Percentiles rank a stretch among this genome's conserved stretches.
Evolutionary conservation across 306 rosid genomes (phyloP).

Genomic region (Cucumis sativus): DNA sequence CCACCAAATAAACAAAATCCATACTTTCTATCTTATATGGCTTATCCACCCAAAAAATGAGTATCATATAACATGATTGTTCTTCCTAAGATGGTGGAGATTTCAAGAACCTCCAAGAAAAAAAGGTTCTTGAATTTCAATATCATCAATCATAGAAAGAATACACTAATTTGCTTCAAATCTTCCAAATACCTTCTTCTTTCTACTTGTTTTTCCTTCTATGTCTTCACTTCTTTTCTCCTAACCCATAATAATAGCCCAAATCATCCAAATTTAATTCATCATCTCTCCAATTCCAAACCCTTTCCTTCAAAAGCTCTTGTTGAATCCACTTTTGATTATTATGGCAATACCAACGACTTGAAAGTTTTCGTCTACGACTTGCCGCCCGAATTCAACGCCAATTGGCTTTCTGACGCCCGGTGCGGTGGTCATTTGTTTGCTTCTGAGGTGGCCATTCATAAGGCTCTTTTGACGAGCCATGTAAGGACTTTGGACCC

Average conservation of each 20-base stretch:
- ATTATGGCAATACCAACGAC: conserved; percentile 9
- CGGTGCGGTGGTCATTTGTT: conserved; percentile 56
- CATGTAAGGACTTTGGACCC: conserved; percentile 46
- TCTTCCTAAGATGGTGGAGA: not conserved
- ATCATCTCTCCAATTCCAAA: not conserved
- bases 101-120: not conserved
- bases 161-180: conserved; percentile 14
- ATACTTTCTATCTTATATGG: not conserved
- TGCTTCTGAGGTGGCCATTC: conserved; percentile 78
- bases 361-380: conserved; percentile 58
- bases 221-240: conserved; percentile 63
- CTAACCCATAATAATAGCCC: conserved; percentile 21
- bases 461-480: conserved; percentile 53
- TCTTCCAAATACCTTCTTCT: conserved; percentile 55
- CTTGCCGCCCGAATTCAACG: conserved; percentile 46
- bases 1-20: not conserved
- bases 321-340: too few relatives aligned
- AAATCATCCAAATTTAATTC: not conserved
- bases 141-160: conserved; percentile 24
- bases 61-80: not conserved
- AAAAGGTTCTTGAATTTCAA: conserved; percentile 10
- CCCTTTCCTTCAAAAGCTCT: too few relatives aligned
- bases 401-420: conserved; percentile 48
- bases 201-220: conserved; percentile 60
- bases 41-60: not conserved